phyloP scores from a whole-genome alignment of 2,329 filamentous ascomycete genomes.

The Onygenales sp. region DNA sequence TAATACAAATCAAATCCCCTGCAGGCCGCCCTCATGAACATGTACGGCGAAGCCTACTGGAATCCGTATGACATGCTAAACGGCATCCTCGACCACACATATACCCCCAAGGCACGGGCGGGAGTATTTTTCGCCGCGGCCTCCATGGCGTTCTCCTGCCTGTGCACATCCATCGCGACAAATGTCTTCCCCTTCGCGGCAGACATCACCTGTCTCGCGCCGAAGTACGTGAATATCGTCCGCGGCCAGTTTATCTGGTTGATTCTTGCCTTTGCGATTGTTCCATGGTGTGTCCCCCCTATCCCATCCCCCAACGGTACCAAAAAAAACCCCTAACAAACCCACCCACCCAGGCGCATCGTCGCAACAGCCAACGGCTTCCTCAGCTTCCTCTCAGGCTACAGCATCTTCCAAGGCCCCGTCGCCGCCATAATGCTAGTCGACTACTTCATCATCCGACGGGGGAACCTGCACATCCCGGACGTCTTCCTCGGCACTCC shows the following conservation, averaged over 20 bases:
- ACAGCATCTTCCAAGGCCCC: conserved; percentile 16
- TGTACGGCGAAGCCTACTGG: conserved; percentile 30
- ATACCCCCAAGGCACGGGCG: conserved; percentile 19
- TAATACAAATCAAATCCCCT: conserved; percentile 10
- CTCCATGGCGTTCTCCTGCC: conserved; percentile 14
- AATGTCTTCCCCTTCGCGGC: conserved; percentile 27
- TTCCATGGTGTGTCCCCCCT: conserved; percentile 21
- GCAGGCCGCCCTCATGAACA: conserved; percentile 25
- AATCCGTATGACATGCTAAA: conserved; percentile 29
- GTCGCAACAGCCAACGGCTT: conserved; percentile 16
- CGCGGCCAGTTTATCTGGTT: conserved; percentile 24
- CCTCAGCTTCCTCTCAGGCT: conserved; percentile 15
- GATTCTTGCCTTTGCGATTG: conserved; percentile 20
- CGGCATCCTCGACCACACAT: conserved; percentile 28
- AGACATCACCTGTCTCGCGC: conserved; percentile 24
- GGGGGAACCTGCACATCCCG: conserved; percentile 24
- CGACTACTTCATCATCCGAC: conserved; percentile 26
- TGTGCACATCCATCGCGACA: conserved; percentile 16
- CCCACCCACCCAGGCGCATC: conserved; percentile 10
- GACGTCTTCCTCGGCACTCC: conserved; percentile 22
- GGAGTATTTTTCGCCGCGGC: conserved; percentile 26
- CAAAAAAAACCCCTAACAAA: neutral
- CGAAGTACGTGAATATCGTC: conserved; percentile 23
- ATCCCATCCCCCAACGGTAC: too few relatives aligned
- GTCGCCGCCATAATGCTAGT: conserved; percentile 22